Evolutionary conservation across 2,329 filamentous ascomycete species (phyloP), one percentile per base, ranked within the genome.

Genomic region (Lecanicillium sp.): DNA sequence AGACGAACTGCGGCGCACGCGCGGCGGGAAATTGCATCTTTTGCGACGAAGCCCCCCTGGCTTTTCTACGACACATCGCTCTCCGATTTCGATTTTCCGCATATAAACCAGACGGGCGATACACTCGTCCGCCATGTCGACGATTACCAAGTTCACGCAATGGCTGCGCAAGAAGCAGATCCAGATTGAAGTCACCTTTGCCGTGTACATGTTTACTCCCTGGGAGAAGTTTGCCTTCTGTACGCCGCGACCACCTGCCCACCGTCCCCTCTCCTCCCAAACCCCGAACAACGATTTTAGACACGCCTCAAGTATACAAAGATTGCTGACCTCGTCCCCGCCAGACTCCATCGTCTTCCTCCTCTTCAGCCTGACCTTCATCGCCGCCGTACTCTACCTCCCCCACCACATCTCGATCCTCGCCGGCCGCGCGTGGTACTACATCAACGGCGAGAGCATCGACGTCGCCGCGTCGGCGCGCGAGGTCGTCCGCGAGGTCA

Each of bases 221-320:
- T 90, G 86, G 44, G 93, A 98, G 74, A 95, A 95, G 68, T 91
- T 95, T 69, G 84, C 95, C 60, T 95, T 97, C 71, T 97, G 93
- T 97, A 78, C 50, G 89, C 68, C 5, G 11, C 17, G 10, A 35
- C 20, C 42, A 36, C 45, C 45, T 11, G 26, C 6, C 14, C 5
- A 9, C 12, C 12, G 12, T 5, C n/a, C 7, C 10, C 26, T 27
- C 30, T 33, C 50, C 20, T 24, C 9, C 15, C 38, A 23, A 48
- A 44, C 30, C 21, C 50, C 46, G n/a, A n/a, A n/a, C n/a, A n/a
- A n/a, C n/a, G n/a, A n/a, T n/a, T n/a, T n/a, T n/a, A n/a, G n/a
- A n/a, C n/a, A n/a, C n/a, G n/a, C n/a, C n/a, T n/a, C n/a, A n/a
- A n/a, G n/a, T 54, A 32, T 39, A 20, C 5, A 12, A 7, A n/a